Evolutionary conservation across 352 stramenopile genomes (phyloP), one percentile per base, ranked within the genome.

Genomic region (Pythium aquatile): DNA sequence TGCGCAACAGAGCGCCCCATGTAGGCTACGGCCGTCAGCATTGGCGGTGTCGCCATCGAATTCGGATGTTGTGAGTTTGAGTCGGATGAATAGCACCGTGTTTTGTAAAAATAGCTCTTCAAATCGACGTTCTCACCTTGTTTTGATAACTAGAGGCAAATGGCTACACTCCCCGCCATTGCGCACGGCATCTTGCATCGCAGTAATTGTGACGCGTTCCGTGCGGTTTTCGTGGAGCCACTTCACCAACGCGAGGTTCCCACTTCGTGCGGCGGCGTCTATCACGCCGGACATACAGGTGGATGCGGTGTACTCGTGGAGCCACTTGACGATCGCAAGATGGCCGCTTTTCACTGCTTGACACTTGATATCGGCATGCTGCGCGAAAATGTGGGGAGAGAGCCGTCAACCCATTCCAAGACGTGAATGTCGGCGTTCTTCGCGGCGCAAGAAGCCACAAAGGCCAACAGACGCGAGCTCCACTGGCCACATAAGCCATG

Each of bases 181-280:
- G 24, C 29, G 16, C 4, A 54, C 61, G 1, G 61, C 61, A 13
- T 20, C n/a, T 24, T 62, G 42, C 53, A 55, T 62, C 51, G 55
- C 51, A 61, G 26, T n/a, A 6, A 2, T 39, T 55, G 47, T 24
- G 20, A 8, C 28, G 0, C 44, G 44, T 32, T 51, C 56, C 6
- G 40, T 55, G 3, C 40, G 40, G 44, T 68, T 10, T 11, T 58
- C 42, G 35, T 68, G 46, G 9, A 68, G 54, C 61, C 61, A 68
- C 26, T 63, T 8, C 28, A 68, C 32, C 3, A 68, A 33, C 1
- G 28, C 47, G 10, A 68, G 20, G 16, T 68, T 44, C 2, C 61
- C 61, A 14, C 54, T 49, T 3, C 16, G 16, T 13, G 53, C 61
- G 2, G 61, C 61, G 26, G 32, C 32, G 8, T 35, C 32, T 9